Evolutionary conservation across 2,329 filamentous ascomycete genomes (phyloP), one percentile per base, ranked within the genome.

Genomic region (Hypoxylon sp.): DNA sequence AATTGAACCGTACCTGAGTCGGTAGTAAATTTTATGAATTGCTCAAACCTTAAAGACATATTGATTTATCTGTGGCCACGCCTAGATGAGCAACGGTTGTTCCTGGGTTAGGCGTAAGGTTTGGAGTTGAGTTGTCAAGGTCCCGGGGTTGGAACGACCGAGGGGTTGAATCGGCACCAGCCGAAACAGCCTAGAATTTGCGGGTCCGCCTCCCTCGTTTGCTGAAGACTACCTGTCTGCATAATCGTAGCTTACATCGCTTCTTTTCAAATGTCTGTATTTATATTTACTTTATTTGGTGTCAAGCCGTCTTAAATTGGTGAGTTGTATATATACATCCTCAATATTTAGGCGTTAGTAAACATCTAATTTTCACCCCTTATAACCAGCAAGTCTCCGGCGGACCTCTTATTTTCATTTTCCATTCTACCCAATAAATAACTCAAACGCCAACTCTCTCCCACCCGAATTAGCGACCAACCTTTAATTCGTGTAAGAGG

Each of bases 21-120:
- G 19, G 82, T 84, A 42, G 81, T 81, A 66, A 86, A 86, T 65
- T 79, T 79, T 52, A 85, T 79, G 67, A 82, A 78, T 35, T 80
- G 78, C 26, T 82, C 78, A 26, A 81, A 75, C 10, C 68, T 76
- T 24, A 57, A 60, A 44, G 72, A 67, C 76, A 77, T 78, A 26
- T 44, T 66, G 50, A 17, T 9, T 31, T 4, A 11, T 55, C 31
- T 39, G 31, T 39, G 3, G 19, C 47, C 29, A 31, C 37, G 9
- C 10, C 33, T 33, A n/a, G 29, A 53, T 57, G 5, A 39, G 33
- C 24, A 47, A 51, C 26, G 10, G 31, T 22, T 48, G 33, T 57
- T 62, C 39, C 14, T 35, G 35, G 29, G 19, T 42, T 42, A 13
- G 9, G 26, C 3, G 19, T 35, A 37, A 59, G 44, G 31, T 17